These are phyloP conservation scores for Epichloe amarillans DNA, from an alignment of 2,329 filamentous ascomycete genomes.

Conservation along the genomic window DNA sequence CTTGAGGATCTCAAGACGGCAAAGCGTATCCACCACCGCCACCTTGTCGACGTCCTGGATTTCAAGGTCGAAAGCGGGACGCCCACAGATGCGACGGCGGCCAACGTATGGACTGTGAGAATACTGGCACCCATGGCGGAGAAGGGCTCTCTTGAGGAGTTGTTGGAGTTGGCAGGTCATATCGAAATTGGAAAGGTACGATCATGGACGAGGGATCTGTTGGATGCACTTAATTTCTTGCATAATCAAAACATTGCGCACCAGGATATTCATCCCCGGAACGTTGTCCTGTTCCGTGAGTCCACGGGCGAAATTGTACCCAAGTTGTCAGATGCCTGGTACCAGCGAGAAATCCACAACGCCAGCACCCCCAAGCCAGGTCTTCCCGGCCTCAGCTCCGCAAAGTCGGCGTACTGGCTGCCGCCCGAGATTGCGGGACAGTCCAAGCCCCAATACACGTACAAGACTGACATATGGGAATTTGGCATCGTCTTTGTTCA, in stretches of 20 bases:
- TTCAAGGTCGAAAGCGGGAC: conserved; percentile 58
- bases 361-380: conserved; percentile 40
- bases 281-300: conserved; percentile 64
- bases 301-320: conserved; percentile 54
- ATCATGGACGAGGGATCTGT: conserved; percentile 80
- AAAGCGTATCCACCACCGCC: conserved; percentile 61
- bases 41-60: conserved; percentile 67
- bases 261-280: conserved; percentile 64
- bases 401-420: conserved; percentile 70
- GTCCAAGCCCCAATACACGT: conserved; percentile 48
- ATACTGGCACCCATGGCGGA: conserved; percentile 66
- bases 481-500: conserved; percentile 84
- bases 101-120: conserved; percentile 54
- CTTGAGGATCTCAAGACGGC: conserved; percentile 62
- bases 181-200: conserved; percentile 64
- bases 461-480: conserved; percentile 90
- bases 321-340: conserved; percentile 63
- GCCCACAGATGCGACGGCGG: conserved; percentile 22
- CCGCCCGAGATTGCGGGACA: conserved; percentile 60
- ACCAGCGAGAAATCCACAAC: conserved; percentile 53
- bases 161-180: conserved; percentile 65
- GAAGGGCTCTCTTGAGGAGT: conserved; percentile 69
- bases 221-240: conserved; percentile 78
- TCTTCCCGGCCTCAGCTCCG: conserved; percentile 40
- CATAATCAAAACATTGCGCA: conserved; percentile 78